phyloP scores from a whole-genome alignment of 306 rosid genomes.

The Astragalus glycyphyllos region DNA sequence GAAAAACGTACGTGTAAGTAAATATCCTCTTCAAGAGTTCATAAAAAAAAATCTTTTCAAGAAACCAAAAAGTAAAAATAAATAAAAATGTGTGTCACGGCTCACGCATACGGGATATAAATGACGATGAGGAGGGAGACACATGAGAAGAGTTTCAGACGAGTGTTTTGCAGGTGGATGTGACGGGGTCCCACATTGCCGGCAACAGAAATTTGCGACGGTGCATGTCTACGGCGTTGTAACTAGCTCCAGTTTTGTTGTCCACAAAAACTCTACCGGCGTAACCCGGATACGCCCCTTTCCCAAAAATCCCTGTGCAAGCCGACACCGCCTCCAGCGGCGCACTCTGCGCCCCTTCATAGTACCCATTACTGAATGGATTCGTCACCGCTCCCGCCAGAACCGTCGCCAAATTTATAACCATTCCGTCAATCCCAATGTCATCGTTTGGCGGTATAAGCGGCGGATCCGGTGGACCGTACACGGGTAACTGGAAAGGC shows the following conservation, averaged over 20 bases:
- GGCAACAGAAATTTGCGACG: constrained; percentile 53
- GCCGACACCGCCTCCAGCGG: constrained; percentile 51
- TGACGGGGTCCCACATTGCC: constrained; percentile 59
- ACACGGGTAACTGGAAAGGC: constrained; percentile 39
- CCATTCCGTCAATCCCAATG: constrained; percentile 40
- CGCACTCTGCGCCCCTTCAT: constrained; percentile 33
- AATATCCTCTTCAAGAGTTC: no score
- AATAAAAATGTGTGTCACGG: no score
- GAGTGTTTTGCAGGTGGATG: constrained; percentile 54
- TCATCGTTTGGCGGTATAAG: constrained; percentile 43
- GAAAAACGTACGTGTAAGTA: no score
- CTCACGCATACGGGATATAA: no score
- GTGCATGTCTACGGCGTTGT: constrained; percentile 48
- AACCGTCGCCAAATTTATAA: constrained; percentile 43
- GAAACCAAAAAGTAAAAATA: no score
- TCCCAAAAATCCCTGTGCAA: constrained; percentile 43
- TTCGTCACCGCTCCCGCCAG: constrained; percentile 45
- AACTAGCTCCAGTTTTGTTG: constrained; percentile 43
- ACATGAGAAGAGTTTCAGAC: background rate
- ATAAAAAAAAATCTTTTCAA: no score
- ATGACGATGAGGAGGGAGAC: no score
- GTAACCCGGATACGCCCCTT: constrained; percentile 47
- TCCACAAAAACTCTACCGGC: constrained; percentile 40
- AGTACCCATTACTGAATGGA: constrained; percentile 38
- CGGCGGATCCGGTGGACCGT: constrained; percentile 30